Evolutionary conservation across 1,139 yeast genomes (phyloP), one percentile per base, ranked within the genome.

Genomic region (Geotrichum restrictum): DNA sequence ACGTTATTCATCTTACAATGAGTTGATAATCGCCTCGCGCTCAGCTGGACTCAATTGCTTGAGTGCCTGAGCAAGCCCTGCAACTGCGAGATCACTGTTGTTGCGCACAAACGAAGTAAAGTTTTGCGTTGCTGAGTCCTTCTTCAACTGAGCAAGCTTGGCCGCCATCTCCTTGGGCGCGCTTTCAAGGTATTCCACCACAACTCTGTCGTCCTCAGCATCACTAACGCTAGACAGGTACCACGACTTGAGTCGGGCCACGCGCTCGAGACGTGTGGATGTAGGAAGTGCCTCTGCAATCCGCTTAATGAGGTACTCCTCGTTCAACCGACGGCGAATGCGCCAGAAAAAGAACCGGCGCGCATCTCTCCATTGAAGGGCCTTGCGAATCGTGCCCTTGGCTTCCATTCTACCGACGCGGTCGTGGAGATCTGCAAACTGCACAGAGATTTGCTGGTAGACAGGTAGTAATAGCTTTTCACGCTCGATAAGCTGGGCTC

Each of bases 321-420:
- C 98, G 69, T 87, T 85, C 72, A 94, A 77, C 73, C 97, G 88
- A 74, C 98, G 86, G 74, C 97, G 88, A 60, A 88, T 81, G 74
- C 99, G 85, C 98, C 98, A 93, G 93, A 88, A 93, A 82, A 93
- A 94, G 81, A 80, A 87, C 65, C 98, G 82, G 76, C 98, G 88
- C 33, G 98, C 81, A 52, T 89, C 79, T 46, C 72, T 71, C 97
- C 97, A 91, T 64, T 85, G 82, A 54, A 93, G 73, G 63, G 89
- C 94, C 70, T 85, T 84, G 63, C 85, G 79, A 63, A 93, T 88
- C 52, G 85, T 87, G 57, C 94, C 95, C 79, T 93, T 94, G 56
- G 95, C 95, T 73, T 85, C 73, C 98, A 93, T 93, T 74, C 98
- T 89, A 43, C 95, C 96, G 13, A 97, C 85, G 74, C 96, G 85